phyloP scores from a whole-genome alignment of 805 yeast species.

The Candida adriatica region DNA sequence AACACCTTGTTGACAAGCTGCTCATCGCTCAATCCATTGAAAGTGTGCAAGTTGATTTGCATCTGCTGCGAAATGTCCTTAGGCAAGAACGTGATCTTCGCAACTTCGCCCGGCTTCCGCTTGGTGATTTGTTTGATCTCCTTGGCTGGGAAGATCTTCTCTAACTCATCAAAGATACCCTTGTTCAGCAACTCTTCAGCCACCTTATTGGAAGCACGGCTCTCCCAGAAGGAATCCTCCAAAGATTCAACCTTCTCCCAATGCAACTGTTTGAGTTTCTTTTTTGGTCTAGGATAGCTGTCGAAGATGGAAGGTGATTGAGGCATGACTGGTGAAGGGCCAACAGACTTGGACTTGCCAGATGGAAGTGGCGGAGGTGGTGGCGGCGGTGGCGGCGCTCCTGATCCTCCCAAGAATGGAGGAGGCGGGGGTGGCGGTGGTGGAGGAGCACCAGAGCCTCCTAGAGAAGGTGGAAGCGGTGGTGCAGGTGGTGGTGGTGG shows the following conservation, averaged over 20 bases:
- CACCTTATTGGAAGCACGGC: slow-evolving; percentile 33
- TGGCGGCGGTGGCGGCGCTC: slow-evolving; percentile 16
- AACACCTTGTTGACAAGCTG: slow-evolving; percentile 50
- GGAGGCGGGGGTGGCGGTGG: slow-evolving; percentile 13
- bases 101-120: slow-evolving; percentile 36
- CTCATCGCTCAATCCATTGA: slow-evolving; percentile 43
- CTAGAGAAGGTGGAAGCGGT: too few relatives aligned
- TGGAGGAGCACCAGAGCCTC: slow-evolving; percentile 10
- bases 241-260: slow-evolving; percentile 70
- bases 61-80: slow-evolving; percentile 74
- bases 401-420: slow-evolving; percentile 3
- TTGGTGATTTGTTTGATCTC: slow-evolving; percentile 28
- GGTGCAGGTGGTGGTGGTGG: slow-evolving; percentile 8
- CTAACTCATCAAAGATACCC: slow-evolving; percentile 65
- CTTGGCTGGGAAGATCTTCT: slow-evolving; percentile 45
- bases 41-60: slow-evolving; percentile 69
- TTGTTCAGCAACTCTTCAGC: slow-evolving; percentile 43
- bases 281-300: slow-evolving; percentile 41
- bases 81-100: slow-evolving; percentile 50
- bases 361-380: slow-evolving; percentile 14
- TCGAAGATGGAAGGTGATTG: slow-evolving; percentile 24
- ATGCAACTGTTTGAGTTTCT: slow-evolving; percentile 68
- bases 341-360: slow-evolving; percentile 12
- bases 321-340: slow-evolving; percentile 20
- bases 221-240: slow-evolving; percentile 58